Percentiles rank a stretch among this genome's conserved stretches.
phyloP scores from a whole-genome alignment of 805 yeast species.

The Candida koratica region DNA sequence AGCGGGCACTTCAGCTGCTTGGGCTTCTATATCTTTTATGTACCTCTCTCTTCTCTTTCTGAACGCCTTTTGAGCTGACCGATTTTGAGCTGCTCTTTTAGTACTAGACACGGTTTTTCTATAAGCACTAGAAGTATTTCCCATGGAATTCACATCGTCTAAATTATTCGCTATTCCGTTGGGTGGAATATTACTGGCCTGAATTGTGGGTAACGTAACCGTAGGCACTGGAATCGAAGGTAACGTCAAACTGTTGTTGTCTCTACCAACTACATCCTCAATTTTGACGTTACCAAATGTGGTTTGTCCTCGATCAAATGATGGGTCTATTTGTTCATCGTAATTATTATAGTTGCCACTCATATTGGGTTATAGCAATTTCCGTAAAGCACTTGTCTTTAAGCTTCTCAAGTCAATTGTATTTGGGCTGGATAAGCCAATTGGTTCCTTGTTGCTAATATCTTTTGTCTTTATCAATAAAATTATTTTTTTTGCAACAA shows the following conservation, averaged over 20 bases:
- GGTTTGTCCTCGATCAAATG: constrained; percentile 22
- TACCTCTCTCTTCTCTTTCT: constrained; percentile 79
- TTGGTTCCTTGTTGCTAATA: too few relatives aligned
- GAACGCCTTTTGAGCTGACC: constrained; percentile 90
- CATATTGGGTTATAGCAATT: constrained; percentile 3
- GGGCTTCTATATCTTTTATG: constrained; percentile 72
- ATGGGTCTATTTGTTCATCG: constrained; percentile 28
- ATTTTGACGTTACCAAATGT: constrained; percentile 9
- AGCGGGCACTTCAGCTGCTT: constrained; percentile 59
- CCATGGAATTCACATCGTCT: background rate
- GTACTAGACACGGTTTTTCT: constrained; percentile 51
- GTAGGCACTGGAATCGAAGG: constrained; percentile 4
- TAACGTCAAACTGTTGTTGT: background rate
- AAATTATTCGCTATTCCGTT: background rate
- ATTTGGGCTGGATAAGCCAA: too few relatives aligned
- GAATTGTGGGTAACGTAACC: constrained; percentile 6
- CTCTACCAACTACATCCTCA: constrained; percentile 15
- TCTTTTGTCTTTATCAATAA: too few relatives aligned
- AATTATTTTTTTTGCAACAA: constrained; percentile 9
- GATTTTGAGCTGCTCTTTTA: constrained; percentile 87
- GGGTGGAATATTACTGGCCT: constrained; percentile 1
- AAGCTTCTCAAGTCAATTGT: too few relatives aligned
- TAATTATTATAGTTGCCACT: constrained; percentile 18
- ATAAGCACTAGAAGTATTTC: background rate
- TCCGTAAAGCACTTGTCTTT: too few relatives aligned